These are phyloP conservation scores for Aspergillus calidoustus DNA, from an alignment of 2,329 filamentous ascomycete species.

Conservation along the genomic window DNA sequence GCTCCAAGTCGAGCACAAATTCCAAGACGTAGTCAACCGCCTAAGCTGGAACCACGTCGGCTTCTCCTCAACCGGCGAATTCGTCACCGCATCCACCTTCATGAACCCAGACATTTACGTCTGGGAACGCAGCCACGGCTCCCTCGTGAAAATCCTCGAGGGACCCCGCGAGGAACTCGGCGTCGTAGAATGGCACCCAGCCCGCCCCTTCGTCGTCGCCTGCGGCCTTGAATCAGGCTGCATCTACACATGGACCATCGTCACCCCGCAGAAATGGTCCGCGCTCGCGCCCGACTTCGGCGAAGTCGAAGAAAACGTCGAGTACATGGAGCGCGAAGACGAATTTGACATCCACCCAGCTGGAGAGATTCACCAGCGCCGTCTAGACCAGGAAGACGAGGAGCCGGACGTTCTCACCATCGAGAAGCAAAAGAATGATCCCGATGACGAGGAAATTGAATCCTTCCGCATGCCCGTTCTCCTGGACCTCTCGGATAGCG, in stretches of 20 bases:
- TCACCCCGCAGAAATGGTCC: conserved; percentile 95
- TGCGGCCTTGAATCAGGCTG: conserved; percentile 91
- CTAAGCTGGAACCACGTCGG: conserved; percentile 97
- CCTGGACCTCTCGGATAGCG: conserved; percentile 90
- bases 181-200: conserved; percentile 96
- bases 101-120: conserved; percentile 99
- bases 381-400: conserved; percentile 90
- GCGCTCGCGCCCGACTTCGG: conserved; percentile 95
- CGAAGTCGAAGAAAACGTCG: conserved; percentile 97
- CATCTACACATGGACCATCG: conserved; percentile 95
- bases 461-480: conserved; percentile 91
- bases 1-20: conserved; percentile 93
- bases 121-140: conserved; percentile 93
- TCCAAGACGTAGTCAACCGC: conserved; percentile 94
- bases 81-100: conserved; percentile 93
- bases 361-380: conserved; percentile 89
- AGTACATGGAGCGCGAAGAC: conserved; percentile 93
- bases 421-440: conserved; percentile 67
- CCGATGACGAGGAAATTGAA: conserved; percentile 60
- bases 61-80: conserved; percentile 92
- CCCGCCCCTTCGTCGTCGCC: conserved; percentile 82
- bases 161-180: conserved; percentile 96
- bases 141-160: conserved; percentile 93
- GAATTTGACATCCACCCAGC: conserved; percentile 98
- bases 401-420: conserved; percentile 86